These are phyloP conservation scores for Talaromyces stipitatus DNA, from an alignment of 495 filamentous ascomycete species.

Conservation along the genomic window DNA sequence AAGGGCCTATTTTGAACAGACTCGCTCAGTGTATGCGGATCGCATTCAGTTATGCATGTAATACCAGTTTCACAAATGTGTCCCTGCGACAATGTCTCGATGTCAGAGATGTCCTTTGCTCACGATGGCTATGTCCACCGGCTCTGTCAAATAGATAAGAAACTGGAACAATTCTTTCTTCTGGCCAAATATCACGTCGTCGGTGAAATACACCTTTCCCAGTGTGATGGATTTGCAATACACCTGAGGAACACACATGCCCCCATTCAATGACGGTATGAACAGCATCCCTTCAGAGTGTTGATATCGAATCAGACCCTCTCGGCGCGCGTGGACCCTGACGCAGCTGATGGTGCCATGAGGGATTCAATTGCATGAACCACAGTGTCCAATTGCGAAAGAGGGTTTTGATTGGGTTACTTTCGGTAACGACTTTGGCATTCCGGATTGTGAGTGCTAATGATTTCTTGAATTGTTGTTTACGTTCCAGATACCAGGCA, in stretches of 20 bases:
- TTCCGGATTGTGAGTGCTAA: conserved; percentile 26
- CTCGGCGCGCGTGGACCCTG: conserved; percentile 18
- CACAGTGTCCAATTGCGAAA: conserved; percentile 27
- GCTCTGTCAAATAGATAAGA: conserved; percentile 13
- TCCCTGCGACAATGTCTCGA: conserved; percentile 11
- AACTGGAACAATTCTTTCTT: conserved; percentile 19
- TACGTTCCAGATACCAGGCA: conserved; percentile 31
- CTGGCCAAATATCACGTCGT: conserved; percentile 18
- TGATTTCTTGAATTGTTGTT: conserved; percentile 30
- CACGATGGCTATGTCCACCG: conserved; percentile 6
- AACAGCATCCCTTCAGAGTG: conserved; percentile 24
- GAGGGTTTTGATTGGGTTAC: conserved; percentile 17
- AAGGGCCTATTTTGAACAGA: not conserved
- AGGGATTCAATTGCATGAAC: conserved; percentile 23
- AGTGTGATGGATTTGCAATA: conserved; percentile 14
- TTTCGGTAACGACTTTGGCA: conserved; percentile 24
- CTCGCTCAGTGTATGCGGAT: not conserved
- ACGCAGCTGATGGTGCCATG: conserved; percentile 17
- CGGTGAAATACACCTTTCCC: conserved; percentile 13
- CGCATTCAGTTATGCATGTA: conserved; percentile 12
- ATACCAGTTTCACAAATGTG: conserved; percentile 9
- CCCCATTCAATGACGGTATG: conserved; percentile 19
- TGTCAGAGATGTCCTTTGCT: conserved; percentile 2
- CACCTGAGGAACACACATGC: conserved; percentile 24
- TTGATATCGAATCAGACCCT: conserved; percentile 17